Conservation (phyloP, 2,329 filamentous ascomycete genomes). For the Penicillium decumbens region DNA sequence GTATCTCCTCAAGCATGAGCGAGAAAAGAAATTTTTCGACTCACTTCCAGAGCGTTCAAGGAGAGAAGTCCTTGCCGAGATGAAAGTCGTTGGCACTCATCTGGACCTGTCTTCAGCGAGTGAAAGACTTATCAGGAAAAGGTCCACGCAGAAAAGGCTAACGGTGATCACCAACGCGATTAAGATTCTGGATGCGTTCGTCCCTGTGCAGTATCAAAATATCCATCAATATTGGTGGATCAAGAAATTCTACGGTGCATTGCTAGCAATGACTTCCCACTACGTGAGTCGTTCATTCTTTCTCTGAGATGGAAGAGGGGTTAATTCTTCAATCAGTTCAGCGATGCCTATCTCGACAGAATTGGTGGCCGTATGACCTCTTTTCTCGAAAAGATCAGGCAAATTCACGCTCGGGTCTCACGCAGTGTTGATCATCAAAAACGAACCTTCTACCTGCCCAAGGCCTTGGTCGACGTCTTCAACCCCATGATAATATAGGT, state of each 20-base stretch:
- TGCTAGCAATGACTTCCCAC: background rate
- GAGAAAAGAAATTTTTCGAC: background rate
- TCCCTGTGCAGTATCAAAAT: conserved; percentile 4
- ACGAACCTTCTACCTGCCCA: conserved; percentile 1
- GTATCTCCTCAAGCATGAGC: background rate
- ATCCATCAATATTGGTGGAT: conserved; percentile 1
- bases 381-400: background rate
- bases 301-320: background rate
- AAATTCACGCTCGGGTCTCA: conserved; percentile 3
- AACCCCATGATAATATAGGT: conserved; percentile 2
- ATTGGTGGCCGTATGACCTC: background rate
- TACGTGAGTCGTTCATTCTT: background rate
- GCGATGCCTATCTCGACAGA: background rate
- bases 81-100: background rate
- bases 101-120: background rate
- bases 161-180: background rate
- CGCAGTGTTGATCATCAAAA: background rate
- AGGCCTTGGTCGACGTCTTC: conserved; percentile 3
- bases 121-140: background rate
- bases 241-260: conserved; percentile 6
- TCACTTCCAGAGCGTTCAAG: background rate
- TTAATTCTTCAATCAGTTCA: background rate
- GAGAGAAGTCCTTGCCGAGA: background rate
- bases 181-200: conserved; percentile 3
- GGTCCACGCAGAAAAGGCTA: background rate